Evolutionary conservation across 2,329 filamentous ascomycete genomes (phyloP).

Genomic region (Xylariaceae sp.): DNA sequence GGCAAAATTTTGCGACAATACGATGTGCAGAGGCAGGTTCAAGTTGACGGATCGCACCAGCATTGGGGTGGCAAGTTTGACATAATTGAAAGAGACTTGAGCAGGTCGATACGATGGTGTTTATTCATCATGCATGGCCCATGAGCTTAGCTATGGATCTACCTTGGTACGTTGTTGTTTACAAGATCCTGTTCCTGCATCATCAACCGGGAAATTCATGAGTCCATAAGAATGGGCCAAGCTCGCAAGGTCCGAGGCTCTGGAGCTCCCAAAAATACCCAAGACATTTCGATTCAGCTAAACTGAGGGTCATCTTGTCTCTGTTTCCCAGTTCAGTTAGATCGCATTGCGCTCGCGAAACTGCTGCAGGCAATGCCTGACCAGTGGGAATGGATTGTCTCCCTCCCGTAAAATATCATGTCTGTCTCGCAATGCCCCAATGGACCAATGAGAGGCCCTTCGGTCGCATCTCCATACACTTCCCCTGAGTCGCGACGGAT

Average conservation of each 20-base stretch:
- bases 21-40: too few species aligned
- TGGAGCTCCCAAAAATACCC: background rate
- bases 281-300: conserved; percentile 1
- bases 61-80: too few species aligned
- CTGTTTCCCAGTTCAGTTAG: background rate
- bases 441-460: background rate
- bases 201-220: too few species aligned
- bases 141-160: too few species aligned
- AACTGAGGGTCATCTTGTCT: background rate
- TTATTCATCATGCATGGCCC: too few species aligned
- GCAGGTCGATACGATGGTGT: too few species aligned
- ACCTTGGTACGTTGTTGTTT: too few species aligned
- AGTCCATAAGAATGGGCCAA: background rate
- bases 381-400: background rate
- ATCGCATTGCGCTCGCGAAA: background rate
- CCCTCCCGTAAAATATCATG: background rate
- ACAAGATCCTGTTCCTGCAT: too few species aligned
- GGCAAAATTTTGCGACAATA: too few species aligned
- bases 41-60: too few species aligned
- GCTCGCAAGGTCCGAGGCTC: background rate
- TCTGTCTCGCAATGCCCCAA: background rate
- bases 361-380: background rate
- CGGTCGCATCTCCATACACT: conserved; percentile 7
- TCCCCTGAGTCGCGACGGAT: conserved; percentile 5
- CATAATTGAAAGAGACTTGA: too few species aligned